Conservation (phyloP, 1,139 yeast genomes). For the Schizosaccharomyces versatilis region DNA sequence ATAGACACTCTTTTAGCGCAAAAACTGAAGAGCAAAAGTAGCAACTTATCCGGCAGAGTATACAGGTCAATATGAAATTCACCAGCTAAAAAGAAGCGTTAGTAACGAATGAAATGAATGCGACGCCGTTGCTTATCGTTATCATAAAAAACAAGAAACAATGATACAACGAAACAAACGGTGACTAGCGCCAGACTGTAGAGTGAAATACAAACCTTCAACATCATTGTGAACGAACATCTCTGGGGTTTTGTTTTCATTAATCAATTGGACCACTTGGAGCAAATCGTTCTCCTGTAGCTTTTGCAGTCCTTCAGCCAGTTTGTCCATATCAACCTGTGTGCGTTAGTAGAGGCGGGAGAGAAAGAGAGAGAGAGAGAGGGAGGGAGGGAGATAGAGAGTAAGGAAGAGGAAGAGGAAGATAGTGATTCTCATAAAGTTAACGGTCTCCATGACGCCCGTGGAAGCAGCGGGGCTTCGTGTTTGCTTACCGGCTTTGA, state of each 20-base stretch:
- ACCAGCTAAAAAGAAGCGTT: constrained; percentile 31
- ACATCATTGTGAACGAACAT: constrained; percentile 92
- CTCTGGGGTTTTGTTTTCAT: constrained; percentile 83
- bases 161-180: neutral
- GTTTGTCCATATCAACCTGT: constrained; percentile 55
- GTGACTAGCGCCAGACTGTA: neutral
- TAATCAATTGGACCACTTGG: constrained; percentile 92
- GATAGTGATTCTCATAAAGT: no score
- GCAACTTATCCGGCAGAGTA: constrained; percentile 75
- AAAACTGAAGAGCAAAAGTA: constrained; percentile 87
- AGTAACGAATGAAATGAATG: neutral
- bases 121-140: neutral
- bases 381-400: neutral
- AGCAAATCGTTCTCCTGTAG: constrained; percentile 78
- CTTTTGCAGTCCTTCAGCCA: constrained; percentile 76
- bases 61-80: constrained; percentile 92
- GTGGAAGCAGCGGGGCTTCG: no score
- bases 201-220: constrained; percentile 22
- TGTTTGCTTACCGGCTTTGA: constrained; percentile 10
- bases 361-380: neutral
- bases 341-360: constrained; percentile 6
- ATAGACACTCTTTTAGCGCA: constrained; percentile 3
- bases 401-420: neutral
- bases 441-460: no score
- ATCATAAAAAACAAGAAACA: no score